phyloP scores from a whole-genome alignment of 1,139 yeast species.

The Protomyces inouyei region DNA sequence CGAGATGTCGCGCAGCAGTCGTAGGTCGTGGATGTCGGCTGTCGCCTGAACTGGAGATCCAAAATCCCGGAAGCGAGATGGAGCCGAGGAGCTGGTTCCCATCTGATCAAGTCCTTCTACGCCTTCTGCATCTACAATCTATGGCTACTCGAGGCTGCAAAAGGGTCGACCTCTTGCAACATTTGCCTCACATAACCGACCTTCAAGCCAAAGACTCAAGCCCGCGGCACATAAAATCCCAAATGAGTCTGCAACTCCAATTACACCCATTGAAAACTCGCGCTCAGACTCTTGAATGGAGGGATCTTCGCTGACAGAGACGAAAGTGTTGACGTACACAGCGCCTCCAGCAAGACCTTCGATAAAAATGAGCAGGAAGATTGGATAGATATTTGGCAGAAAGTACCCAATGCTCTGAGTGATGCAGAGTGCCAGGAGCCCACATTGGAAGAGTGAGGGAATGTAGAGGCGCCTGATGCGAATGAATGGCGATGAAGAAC shows the following conservation, averaged over 20 bases:
- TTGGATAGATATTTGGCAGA: constrained; percentile 60
- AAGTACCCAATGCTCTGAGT: constrained; percentile 59
- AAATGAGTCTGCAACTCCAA: constrained; percentile 82
- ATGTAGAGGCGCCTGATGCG: constrained; percentile 56
- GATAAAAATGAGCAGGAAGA: constrained; percentile 63
- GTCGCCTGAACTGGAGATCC: too few relatives aligned
- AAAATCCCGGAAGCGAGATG: too few relatives aligned
- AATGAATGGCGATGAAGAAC: constrained; percentile 69
- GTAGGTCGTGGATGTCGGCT: too few relatives aligned
- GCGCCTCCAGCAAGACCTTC: constrained; percentile 88
- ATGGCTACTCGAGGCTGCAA: constrained; percentile 36
- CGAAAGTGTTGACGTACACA: constrained; percentile 81
- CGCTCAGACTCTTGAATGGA: constrained; percentile 52
- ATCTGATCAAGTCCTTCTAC: too few relatives aligned
- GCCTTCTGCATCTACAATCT: too few relatives aligned
- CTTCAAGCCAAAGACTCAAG: constrained; percentile 69
- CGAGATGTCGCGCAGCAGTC: too few relatives aligned
- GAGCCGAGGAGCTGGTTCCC: too few relatives aligned
- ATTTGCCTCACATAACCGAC: constrained; percentile 65
- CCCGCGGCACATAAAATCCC: constrained; percentile 82
- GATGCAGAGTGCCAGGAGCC: constrained; percentile 57
- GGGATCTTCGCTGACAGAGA: constrained; percentile 59
- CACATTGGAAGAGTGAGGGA: constrained; percentile 62
- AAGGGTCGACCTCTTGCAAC: constrained; percentile 42
- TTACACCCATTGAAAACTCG: constrained; percentile 91